Conservation (phyloP, 257 asterid genomes). For the Nicotiana benthamiana region DNA sequence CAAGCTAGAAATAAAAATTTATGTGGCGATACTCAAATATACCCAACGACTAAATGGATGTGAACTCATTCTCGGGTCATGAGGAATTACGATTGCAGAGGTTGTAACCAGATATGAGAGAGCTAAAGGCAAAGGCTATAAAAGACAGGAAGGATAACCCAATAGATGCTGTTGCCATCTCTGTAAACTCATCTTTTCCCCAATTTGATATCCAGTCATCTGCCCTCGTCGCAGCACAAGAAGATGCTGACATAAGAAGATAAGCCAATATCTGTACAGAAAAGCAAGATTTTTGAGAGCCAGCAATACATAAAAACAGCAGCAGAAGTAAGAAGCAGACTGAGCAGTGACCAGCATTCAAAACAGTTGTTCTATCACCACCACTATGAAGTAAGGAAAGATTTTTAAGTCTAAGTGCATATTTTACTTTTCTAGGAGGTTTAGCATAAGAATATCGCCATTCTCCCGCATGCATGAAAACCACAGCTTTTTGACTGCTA, state of each 20-base stretch:
- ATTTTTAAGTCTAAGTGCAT: neutral
- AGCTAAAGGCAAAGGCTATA: slow-evolving; percentile 60
- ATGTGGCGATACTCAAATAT: neutral
- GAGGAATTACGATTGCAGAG: slow-evolving; percentile 42
- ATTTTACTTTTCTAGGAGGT: neutral
- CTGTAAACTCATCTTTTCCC: slow-evolving; percentile 77
- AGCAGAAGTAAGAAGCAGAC: neutral
- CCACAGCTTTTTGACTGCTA: neutral
- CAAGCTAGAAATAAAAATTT: neutral
- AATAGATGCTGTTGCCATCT: slow-evolving; percentile 74
- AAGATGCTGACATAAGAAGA: slow-evolving; percentile 81
- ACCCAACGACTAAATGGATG: neutral
- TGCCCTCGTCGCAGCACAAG: slow-evolving; percentile 80
- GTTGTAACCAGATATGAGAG: slow-evolving; percentile 67
- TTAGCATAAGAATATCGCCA: neutral
- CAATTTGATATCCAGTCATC: slow-evolving; percentile 79
- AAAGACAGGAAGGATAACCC: slow-evolving; percentile 76
- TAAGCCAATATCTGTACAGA: slow-evolving; percentile 61
- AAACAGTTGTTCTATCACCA: neutral
- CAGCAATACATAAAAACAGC: neutral
- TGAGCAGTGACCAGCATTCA: neutral
- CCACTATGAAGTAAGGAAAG: neutral
- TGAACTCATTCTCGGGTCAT: slow-evolving; percentile 15
- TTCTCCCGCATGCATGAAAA: neutral
- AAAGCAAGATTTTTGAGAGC: neutral